phyloP scores from a whole-genome alignment of 1,284 basidiomycete genomes.

The Cryptococcus sp. region DNA sequence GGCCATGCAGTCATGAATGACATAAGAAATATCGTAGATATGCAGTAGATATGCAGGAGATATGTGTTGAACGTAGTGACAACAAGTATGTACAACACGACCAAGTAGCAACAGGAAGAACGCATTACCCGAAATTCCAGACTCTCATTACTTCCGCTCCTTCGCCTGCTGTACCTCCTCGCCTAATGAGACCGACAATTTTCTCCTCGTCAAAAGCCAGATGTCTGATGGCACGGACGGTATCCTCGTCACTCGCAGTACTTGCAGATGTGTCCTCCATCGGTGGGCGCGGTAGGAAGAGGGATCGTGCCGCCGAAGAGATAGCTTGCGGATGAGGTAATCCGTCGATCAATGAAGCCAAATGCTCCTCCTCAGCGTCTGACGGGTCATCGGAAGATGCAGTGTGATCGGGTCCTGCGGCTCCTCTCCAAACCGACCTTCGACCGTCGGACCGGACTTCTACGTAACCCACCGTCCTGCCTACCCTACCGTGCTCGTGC shows the following conservation, averaged over 20 bases:
- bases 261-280: neutral
- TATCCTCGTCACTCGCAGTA: conserved; percentile 3
- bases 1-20: too few relatives aligned
- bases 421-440: conserved; percentile 19
- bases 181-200: conserved; percentile 46
- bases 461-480: conserved; percentile 42
- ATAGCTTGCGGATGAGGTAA: conserved; percentile 47
- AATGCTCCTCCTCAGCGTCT: neutral
- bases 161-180: neutral
- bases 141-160: conserved; percentile 32
- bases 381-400: conserved; percentile 4
- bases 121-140: conserved; percentile 19
- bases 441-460: conserved; percentile 40
- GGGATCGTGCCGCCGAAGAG: conserved; percentile 41
- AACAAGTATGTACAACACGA: too few relatives aligned
- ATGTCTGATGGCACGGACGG: conserved; percentile 29
- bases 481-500: conserved; percentile 17
- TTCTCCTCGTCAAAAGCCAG: conserved; percentile 52
- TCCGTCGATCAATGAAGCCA: neutral
- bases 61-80: too few relatives aligned
- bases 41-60: too few relatives aligned
- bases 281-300: conserved; percentile 43
- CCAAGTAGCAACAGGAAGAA: too few relatives aligned
- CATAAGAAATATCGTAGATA: too few relatives aligned
- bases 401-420: conserved; percentile 21